Percentiles rank a stretch among this genome's conserved stretches.
Evolutionary conservation across 2,329 filamentous ascomycete genomes (phyloP).

Genomic region (Pseudonectria buxi): DNA sequence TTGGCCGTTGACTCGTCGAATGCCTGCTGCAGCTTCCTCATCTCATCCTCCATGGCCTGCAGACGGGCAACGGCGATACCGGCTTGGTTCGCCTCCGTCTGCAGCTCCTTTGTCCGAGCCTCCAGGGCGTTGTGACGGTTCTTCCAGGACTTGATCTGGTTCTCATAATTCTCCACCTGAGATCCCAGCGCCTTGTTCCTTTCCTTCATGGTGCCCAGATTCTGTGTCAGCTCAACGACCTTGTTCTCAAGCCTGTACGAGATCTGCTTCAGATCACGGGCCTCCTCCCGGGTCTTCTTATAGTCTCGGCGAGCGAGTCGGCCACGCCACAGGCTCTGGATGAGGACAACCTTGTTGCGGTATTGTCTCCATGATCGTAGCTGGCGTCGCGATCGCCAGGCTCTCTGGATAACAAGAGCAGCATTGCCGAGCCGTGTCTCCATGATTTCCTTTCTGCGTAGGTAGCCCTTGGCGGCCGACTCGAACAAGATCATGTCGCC

Average conservation of each 20-base stretch:
- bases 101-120: constrained; percentile 83
- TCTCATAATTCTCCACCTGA: constrained; percentile 93
- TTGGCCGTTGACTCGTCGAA: constrained; percentile 87
- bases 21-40: constrained; percentile 80
- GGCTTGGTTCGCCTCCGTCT: constrained; percentile 94
- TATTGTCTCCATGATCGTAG: constrained; percentile 80
- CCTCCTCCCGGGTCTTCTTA: constrained; percentile 88
- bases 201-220: constrained; percentile 81
- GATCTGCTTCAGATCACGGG: constrained; percentile 96
- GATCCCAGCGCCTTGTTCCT: constrained; percentile 86
- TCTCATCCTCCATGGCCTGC: constrained; percentile 88
- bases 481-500: constrained; percentile 83
- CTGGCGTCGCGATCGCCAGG: constrained; percentile 76
- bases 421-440: constrained; percentile 91
- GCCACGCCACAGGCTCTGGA: constrained; percentile 91
- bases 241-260: constrained; percentile 99
- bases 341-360: constrained; percentile 78
- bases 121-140: constrained; percentile 86
- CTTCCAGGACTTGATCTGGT: constrained; percentile 93
- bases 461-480: constrained; percentile 83
- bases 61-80: constrained; percentile 90
- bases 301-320: constrained; percentile 74
- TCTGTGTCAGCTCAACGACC: constrained; percentile 95
- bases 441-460: constrained; percentile 85
- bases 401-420: constrained; percentile 80